These are phyloP conservation scores for Salvia hispanica DNA, from an alignment of 257 asterid species.

Conservation along the genomic window DNA sequence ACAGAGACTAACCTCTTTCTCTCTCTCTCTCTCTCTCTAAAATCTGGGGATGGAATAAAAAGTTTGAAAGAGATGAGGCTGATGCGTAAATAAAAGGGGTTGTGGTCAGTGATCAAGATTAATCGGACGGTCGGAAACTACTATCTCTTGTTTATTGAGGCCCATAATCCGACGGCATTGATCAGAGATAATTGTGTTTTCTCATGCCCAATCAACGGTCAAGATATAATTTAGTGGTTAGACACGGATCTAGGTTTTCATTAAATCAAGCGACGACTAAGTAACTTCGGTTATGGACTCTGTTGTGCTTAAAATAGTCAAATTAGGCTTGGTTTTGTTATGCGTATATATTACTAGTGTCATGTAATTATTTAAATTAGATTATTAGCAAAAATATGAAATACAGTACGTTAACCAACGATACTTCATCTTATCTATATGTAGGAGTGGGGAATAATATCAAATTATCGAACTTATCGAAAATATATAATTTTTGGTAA, in stretches of 20 bases:
- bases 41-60: constrained; percentile 26
- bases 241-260: constrained; percentile 42
- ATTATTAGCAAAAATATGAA: no score
- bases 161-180: constrained; percentile 42
- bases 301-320: no score
- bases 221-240: constrained; percentile 25
- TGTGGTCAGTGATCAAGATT: constrained; percentile 15
- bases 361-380: no score
- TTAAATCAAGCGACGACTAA: not conserved
- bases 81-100: constrained; percentile 36
- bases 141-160: constrained; percentile 34
- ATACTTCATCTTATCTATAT: no score
- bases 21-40: constrained; percentile 20
- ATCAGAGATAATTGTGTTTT: constrained; percentile 48
- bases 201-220: constrained; percentile 40
- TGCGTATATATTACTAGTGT: no score
- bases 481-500: no score
- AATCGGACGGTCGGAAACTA: constrained; percentile 45
- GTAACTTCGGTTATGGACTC: no score
- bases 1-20: constrained; percentile 28
- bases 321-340: no score
- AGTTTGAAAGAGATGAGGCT: accelerated
- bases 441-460: no score
- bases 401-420: no score
- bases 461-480: no score